Base-by-base conservation (phyloP, 257 asterid species). In the Primulina eburnea region DNA sequence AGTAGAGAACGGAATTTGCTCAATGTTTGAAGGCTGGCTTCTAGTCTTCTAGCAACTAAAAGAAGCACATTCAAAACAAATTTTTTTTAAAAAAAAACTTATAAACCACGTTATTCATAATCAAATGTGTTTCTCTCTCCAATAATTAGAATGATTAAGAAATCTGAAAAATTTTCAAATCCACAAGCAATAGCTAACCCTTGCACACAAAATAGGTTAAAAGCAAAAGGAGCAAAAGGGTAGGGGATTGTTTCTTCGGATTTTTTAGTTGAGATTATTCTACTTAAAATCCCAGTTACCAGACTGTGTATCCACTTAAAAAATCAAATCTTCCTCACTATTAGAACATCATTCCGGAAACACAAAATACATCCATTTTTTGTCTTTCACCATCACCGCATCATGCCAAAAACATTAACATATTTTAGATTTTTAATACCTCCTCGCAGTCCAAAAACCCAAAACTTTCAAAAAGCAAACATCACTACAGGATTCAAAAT, bases 1-100 rank as follows among this genome's bases (percentile, higher is more conserved):
- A 75, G 72, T 64, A 67, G 76, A 73, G 59, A 71, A 26, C 33
- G 60, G 71, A 73, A 67, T 69, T 61, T 71, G 62, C 71, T 47
- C 68, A 76, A 71, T 64, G 60, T 43, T 63, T 65, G 40, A 75
- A 66, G 77, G 63, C 40, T 60, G n/a, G n/a, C n/a, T n/a, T 60
- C 28, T 35, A 75, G 72, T 61, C 50, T 56, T 60, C 32, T 35
- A 77, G 71, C 62, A 76, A 73, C 67, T 64, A 76, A 70, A 56
- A 77, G 68, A 64, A 71, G 73, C 74, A 52, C 63, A 60, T 35
- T 18, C 10, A 58, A 62, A 33, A 63, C 28, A 68, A 65, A n/a
- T n/a, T n/a, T 64, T 18, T 53, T 26, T 26, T 0, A 26, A 26
- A 26, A 12, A 69, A 20, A 16, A 52, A 69, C 68, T 69, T 60